A percentile compares a stretch with the other conserved stretches of the same genome.
Evolutionary conservation across 1,139 yeast species (phyloP).

Genomic region (Suhomyces ambrosiae): DNA sequence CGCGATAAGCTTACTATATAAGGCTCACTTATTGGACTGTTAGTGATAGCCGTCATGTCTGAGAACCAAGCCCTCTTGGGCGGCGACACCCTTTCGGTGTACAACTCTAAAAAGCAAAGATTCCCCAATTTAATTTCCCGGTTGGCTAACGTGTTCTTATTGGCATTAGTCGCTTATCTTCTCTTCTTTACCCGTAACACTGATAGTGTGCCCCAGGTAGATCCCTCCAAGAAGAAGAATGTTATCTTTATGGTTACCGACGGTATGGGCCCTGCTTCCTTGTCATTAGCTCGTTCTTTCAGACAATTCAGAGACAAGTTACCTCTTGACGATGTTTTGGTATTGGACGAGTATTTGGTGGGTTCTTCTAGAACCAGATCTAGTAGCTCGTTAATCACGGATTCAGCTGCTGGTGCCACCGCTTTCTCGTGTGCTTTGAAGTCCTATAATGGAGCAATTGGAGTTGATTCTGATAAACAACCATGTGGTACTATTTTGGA

Average conservation of each 20-base stretch:
- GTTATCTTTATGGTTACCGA: conserved; percentile 34
- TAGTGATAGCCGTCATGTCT: too few relatives aligned
- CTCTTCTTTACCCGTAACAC: conserved; percentile 11
- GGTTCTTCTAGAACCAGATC: conserved; percentile 31
- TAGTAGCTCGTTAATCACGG: conserved; percentile 27
- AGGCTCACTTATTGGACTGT: too few relatives aligned
- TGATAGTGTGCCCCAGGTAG: conserved; percentile 10
- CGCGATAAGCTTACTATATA: background rate
- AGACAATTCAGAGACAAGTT: conserved; percentile 26
- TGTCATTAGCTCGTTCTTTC: conserved; percentile 29
- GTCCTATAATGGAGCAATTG: conserved; percentile 32
- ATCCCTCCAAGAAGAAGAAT: conserved; percentile 21
- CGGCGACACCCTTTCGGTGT: conserved; percentile 12
- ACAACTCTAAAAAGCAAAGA: conserved; percentile 15
- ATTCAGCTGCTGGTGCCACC: conserved; percentile 34
- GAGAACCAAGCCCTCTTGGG: conserved; percentile 22
- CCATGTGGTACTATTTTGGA: conserved; percentile 33
- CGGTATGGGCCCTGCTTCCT: conserved; percentile 34
- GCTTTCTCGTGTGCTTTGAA: conserved; percentile 31
- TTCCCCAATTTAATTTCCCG: conserved; percentile 6
- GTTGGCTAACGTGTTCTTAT: conserved; percentile 12
- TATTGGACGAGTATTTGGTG: conserved; percentile 25
- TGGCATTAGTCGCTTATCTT: conserved; percentile 14
- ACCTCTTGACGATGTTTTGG: conserved; percentile 22
- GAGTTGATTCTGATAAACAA: conserved; percentile 23